Evolutionary conservation across 768 basidiomycete genomes (phyloP).

Genomic region (Tephrocybe sp.): DNA sequence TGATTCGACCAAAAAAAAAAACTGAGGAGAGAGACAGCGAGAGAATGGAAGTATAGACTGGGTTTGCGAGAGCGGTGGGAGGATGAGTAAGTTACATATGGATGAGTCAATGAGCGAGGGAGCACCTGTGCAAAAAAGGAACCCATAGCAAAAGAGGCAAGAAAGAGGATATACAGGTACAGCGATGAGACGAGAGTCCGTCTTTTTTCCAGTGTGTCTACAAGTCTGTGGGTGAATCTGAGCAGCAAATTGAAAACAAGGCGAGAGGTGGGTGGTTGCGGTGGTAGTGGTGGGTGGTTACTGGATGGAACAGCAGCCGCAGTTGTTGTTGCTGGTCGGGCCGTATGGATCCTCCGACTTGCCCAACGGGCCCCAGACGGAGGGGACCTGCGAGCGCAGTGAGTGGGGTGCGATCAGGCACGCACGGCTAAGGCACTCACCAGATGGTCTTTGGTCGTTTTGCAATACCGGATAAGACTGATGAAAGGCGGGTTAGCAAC

Average conservation of each 20-base stretch:
- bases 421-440: conserved; percentile 23
- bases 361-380: conserved; percentile 95
- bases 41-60: background rate
- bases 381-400: too few species aligned
- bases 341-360: conserved; percentile 93
- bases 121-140: conserved; percentile 15
- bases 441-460: conserved; percentile 85
- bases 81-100: conserved; percentile 16
- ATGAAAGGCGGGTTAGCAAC: conserved; percentile 5
- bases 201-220: conserved; percentile 21
- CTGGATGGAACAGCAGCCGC: conserved; percentile 61
- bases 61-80: background rate
- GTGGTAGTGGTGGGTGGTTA: conserved; percentile 25
- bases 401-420: too few species aligned
- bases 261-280: background rate
- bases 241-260: background rate
- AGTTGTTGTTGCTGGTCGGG: conserved; percentile 52
- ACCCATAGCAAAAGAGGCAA: conserved; percentile 5
- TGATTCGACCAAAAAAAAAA: background rate
- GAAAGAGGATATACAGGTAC: conserved; percentile 13
- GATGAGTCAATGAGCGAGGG: background rate
- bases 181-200: conserved; percentile 9
- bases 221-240: conserved; percentile 15
- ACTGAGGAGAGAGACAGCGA: background rate
- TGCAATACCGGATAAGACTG: conserved; percentile 93